Evolutionary conservation across 306 rosid species (phyloP).

Genomic region (Quercus parvula): DNA sequence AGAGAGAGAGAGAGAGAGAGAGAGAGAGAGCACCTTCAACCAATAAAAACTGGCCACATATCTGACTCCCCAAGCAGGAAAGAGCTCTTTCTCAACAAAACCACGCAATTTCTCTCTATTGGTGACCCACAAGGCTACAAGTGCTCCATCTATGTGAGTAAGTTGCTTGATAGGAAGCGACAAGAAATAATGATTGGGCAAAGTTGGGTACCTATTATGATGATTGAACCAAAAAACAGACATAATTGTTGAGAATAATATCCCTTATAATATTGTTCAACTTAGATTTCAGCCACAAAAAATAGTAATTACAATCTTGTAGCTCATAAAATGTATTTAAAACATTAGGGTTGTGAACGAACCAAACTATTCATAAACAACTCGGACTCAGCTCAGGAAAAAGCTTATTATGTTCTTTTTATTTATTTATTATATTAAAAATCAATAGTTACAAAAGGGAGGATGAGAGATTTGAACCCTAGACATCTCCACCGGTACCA

Average conservation of each 20-base stretch:
- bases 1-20: constrained; percentile 14
- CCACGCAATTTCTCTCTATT: constrained; percentile 83
- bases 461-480: no score
- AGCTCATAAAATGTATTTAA: background rate
- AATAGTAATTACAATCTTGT: background rate
- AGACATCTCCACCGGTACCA: no score
- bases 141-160: constrained; percentile 71
- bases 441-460: no score
- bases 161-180: constrained; percentile 80
- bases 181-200: constrained; percentile 73
- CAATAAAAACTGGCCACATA: constrained; percentile 69
- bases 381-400: no score
- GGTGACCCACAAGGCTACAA: constrained; percentile 91
- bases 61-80: constrained; percentile 84
- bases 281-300: background rate
- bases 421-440: no score
- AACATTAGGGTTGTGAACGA: no score
- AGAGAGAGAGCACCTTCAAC: constrained; percentile 63
- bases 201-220: constrained; percentile 74
- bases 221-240: background rate
- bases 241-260: background rate
- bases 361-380: no score
- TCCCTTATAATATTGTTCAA: background rate
- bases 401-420: no score
- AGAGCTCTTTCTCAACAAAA: constrained; percentile 80